Evolutionary conservation across 2,329 filamentous ascomycete genomes (phyloP).

Genomic region (Alternaria postmessia): DNA sequence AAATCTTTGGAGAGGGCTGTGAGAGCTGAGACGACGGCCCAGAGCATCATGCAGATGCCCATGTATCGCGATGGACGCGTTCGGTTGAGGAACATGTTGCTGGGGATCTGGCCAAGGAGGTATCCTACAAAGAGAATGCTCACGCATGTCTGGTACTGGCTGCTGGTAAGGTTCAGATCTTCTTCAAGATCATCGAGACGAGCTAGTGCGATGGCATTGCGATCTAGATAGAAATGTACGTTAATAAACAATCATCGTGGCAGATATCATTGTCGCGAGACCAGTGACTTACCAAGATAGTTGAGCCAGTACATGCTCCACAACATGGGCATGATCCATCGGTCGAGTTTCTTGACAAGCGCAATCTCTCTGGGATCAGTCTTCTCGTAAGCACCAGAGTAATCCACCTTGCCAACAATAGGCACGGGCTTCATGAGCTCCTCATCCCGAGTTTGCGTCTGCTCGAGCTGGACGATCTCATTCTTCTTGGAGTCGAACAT

Average conservation of each 20-base stretch:
- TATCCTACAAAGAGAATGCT: constrained; percentile 48
- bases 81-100: constrained; percentile 49
- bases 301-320: constrained; percentile 36
- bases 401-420: constrained; percentile 39
- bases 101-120: constrained; percentile 42
- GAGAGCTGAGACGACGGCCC: constrained; percentile 54
- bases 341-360: constrained; percentile 43
- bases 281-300: constrained; percentile 11
- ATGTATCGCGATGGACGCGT: constrained; percentile 39
- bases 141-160: constrained; percentile 36
- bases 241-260: background rate
- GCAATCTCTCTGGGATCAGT: constrained; percentile 47
- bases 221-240: constrained; percentile 50
- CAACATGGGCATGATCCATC: constrained; percentile 39
- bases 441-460: constrained; percentile 30
- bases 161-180: constrained; percentile 56
- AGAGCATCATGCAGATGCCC: constrained; percentile 48
- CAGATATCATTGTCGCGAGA: background rate
- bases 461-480: constrained; percentile 39
- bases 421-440: constrained; percentile 35
- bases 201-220: constrained; percentile 71
- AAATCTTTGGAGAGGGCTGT: constrained; percentile 56
- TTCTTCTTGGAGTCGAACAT: constrained; percentile 37
- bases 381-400: constrained; percentile 47
- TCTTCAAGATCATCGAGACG: constrained; percentile 67